Base-by-base conservation (phyloP, 2,329 filamentous ascomycete genomes). In the Trichophaea hybrida region DNA sequence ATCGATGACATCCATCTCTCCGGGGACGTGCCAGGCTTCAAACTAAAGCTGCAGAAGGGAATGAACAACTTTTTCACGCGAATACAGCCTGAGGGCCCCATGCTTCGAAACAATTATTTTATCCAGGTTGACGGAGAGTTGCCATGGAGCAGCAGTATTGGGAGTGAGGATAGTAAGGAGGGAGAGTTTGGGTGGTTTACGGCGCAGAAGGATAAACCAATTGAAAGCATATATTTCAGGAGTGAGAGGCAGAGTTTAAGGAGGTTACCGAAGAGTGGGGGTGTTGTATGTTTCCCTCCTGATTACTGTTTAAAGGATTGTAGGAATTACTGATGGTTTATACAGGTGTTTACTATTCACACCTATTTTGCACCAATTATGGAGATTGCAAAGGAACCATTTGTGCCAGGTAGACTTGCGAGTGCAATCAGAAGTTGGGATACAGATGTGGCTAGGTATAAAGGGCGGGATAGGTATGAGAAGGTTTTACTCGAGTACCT, bases 61-160 rank as follows among this genome's bases (percentile, higher is more conserved):
- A 91, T 90, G 86, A 78, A 78, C 74, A 88, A 85, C 70, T 89
- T 94, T 74, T 93, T 94, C 74, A 76, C 80, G 0, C 75, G 88
- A 0, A 71, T 93, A 0, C 77, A 79, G 68, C 84, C 84, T 1
- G 82, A 88, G 46, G 80, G 81, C 49, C 78, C 82, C 0, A 79
- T 85, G 31, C 67, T 81, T 17, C 69, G 63, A 54, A 69, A 55
- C 68, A 72, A 69, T 64, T 94, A 93, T 72, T 94, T 94, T 74
- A 79, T 94, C 64, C 88, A 94, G 72, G 86, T 93, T 1, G 88
- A 94, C 69, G 86, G 89, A 59, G 73, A 78, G 4, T 75, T 94
- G 1, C 75, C 84, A 0, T 94, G 88, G 88, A 86, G 83, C 61
- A 74, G 76, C 68, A 86, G 81, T 67, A 90, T 94, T 65, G 88